These are phyloP conservation scores for Hypoxylon rickii DNA, from an alignment of 495 filamentous ascomycete species.

Conservation along the genomic window DNA sequence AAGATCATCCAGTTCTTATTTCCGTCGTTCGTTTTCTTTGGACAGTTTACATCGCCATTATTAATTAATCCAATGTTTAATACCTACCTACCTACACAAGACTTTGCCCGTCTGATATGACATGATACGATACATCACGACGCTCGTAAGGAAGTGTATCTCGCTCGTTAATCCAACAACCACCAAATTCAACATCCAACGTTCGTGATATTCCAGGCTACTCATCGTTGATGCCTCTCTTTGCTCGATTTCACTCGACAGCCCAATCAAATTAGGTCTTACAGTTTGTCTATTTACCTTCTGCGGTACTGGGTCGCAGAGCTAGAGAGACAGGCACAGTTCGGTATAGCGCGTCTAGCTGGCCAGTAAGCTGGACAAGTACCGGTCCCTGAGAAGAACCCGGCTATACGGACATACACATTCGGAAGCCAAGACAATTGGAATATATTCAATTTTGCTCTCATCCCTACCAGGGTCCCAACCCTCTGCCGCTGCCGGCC, in stretches of 20 bases:
- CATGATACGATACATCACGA: constrained; percentile 1
- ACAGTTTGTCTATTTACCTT: background rate
- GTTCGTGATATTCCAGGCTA: constrained; percentile 13
- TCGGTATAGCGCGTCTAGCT: background rate
- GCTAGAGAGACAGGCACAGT: constrained; percentile 5
- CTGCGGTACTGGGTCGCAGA: too few relatives aligned
- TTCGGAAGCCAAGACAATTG: constrained; percentile 30
- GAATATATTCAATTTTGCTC: constrained; percentile 22
- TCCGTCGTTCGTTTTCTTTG: constrained; percentile 27
- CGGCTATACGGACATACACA: constrained; percentile 36
- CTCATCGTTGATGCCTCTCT: constrained; percentile 2
- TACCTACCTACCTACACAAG: constrained; percentile 19
- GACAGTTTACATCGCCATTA: background rate
- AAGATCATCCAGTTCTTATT: background rate
- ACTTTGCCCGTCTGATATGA: constrained; percentile 9
- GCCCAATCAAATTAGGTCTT: background rate
- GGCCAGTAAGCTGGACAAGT: constrained; percentile 6
- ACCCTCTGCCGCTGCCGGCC: constrained; percentile 19
- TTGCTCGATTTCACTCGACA: constrained; percentile 2
- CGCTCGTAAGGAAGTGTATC: constrained; percentile 7
- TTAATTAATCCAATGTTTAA: constrained; percentile 11
- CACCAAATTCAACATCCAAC: constrained; percentile 17
- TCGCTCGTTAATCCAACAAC: constrained; percentile 22
- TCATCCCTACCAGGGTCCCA: constrained; percentile 2
- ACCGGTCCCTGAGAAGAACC: constrained; percentile 21